Evolutionary conservation across 148 eudicot species (phyloP), one percentile per base, ranked within the genome.

Genomic region (Cornus suecica): DNA sequence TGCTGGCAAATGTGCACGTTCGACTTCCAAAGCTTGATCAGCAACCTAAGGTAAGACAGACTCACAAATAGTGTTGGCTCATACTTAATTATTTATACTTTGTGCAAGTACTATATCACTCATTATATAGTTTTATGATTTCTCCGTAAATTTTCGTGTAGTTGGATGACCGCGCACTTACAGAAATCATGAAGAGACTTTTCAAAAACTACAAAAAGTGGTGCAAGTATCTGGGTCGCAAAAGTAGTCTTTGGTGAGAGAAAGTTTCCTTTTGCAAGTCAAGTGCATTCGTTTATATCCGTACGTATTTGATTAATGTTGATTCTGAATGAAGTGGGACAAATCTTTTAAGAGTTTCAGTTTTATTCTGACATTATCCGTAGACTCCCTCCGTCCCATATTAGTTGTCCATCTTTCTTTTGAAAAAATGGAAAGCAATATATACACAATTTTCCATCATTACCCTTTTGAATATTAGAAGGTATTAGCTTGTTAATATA

Each of bases 1-100:
- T 89, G 81, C 81, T 89, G 62, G 90, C 90, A 66, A 89, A 89
- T 83, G 87, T 89, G 64, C 90, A 87, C 65, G 87, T 87, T 69
- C 84, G 89, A 66, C 84, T 83, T 71, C 89, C 89, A 37, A 87
- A 87, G 76, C 89, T 85, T 64, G 88, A 86, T 74, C 90, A 78
- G 54, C 92, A 76, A 79, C 87, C 86, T 37, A 84, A 78, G 89
- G 93, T 87, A 74, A 64, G 52, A 24, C 58, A 37, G n/a, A 34
- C 23, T 70, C 25, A 74, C 18, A 32, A 23, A 42, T 66, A 48
- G 48, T 10, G 22, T 52, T 34, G 63, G 15, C 74, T 52, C 14
- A 27, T 29, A n/a, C n/a, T n/a, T n/a, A n/a, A n/a, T n/a, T n/a
- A 71, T 71, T 54, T 69, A 23, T 52, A 20, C 63, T 71, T 71